phyloP scores from a whole-genome alignment of 805 yeast species.

The Peterozyma toletana region DNA sequence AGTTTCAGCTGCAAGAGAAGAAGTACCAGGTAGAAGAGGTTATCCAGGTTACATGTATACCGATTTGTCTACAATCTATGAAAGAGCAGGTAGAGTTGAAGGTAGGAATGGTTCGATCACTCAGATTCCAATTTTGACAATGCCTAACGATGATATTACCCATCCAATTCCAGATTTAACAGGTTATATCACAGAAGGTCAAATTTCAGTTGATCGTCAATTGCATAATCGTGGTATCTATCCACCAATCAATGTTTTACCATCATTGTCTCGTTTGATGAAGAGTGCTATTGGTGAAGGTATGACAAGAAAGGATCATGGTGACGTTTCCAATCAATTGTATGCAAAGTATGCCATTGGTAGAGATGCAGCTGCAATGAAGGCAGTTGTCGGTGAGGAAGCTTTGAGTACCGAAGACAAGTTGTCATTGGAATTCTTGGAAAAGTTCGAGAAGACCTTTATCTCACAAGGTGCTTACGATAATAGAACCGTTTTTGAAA shows the following conservation, averaged over 20 bases:
- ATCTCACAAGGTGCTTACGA: constrained; percentile 97
- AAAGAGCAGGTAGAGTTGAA: constrained; percentile 99
- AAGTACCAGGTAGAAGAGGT: constrained; percentile 99
- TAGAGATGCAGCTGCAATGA: constrained; percentile 99
- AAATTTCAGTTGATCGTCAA: constrained; percentile 95
- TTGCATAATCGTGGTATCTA: constrained; percentile 93
- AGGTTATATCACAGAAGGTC: constrained; percentile 99
- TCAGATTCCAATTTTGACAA: constrained; percentile 96
- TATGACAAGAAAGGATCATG: constrained; percentile 99
- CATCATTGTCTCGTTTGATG: constrained; percentile 96
- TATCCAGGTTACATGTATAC: constrained; percentile 99
- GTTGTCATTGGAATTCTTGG: constrained; percentile 93
- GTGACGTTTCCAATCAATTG: constrained; percentile 98
- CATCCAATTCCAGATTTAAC: constrained; percentile 99
- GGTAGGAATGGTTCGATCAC: constrained; percentile 99
- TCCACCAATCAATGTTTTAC: constrained; percentile 98
- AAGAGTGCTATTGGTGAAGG: constrained; percentile 99
- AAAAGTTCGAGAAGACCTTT: constrained; percentile 94
- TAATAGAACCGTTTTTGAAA: constrained; percentile 88
- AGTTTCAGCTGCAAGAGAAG: constrained; percentile 99
- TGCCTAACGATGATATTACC: constrained; percentile 99
- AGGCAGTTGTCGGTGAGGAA: constrained; percentile 99
- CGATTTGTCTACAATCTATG: constrained; percentile 97
- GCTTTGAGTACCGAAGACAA: constrained; percentile 97
- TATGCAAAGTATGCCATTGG: constrained; percentile 99